Base-by-base conservation (phyloP, 2,329 filamentous ascomycete species). In the Lasiodiplodia hormozganensis region DNA sequence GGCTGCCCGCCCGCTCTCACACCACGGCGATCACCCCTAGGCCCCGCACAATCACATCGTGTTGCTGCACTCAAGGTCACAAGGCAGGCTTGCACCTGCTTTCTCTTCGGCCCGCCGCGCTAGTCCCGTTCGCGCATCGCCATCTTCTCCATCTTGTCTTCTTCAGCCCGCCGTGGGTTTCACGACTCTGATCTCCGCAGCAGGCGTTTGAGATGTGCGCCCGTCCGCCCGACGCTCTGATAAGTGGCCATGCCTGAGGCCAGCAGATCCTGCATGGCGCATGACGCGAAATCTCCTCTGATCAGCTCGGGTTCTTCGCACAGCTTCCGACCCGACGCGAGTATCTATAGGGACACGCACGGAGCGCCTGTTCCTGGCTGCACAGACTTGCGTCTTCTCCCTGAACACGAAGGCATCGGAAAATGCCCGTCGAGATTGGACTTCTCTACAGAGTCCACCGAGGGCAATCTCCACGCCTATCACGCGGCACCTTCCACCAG, bases 1-100 rank as follows among this genome's bases (percentile, higher is more conserved):
- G 60, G 51, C 60, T 21, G 51, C 28, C 60, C 60, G 28, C 25
- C 57, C 38, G 38, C 57, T 16, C 58, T 62, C 43, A 18, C 58
- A 34, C 43, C 38, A 34, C 23, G 60, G 11, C 60, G 60, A 64
- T 64, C 60, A 64, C 60, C 60, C 60, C 47, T 52, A 64, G 28
- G 60, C 60, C 60, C 60, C 60, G 60, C 60, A 64, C 40, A 62
- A 62, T 62, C 58, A 49, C 58, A n/a, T 62, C 40, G 58, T 62
- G 40, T 49, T 64, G 60, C 60, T 64, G 60, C 60, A 52, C 60
- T n/a, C 43, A 31, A 23, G 60, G 60, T 64, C 60, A 64, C 60
- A 64, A 64, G 60, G 60, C 60, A 52, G 43, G 47, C 31, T 62
- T 62, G 58, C 16, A 34, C 43, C 18, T 23, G 38, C 40, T 21